Percentiles rank a stretch among this genome's conserved stretches.
These are phyloP conservation scores for Ruellia speciosa DNA, from an alignment of 305 asterid species.

Conservation along the genomic window DNA sequence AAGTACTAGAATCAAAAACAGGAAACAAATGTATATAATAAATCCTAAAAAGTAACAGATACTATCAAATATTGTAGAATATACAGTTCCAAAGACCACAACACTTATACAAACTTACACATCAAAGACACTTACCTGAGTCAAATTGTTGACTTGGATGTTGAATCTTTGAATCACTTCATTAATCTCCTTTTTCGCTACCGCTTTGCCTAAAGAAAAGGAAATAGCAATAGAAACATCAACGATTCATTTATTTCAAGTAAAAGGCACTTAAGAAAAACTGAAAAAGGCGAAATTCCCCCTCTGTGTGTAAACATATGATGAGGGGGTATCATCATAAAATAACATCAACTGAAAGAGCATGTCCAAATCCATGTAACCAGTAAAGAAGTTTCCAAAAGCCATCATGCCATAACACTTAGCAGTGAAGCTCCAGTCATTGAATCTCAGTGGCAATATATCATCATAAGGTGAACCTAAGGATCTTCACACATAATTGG, in stretches of 20 bases:
- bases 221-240: conserved; percentile 18
- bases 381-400: neutral
- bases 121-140: conserved; percentile 61
- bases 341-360: conserved; percentile 5
- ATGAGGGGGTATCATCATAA: conserved; percentile 1
- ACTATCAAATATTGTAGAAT: no score
- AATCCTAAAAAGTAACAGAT: no score
- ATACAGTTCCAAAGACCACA: no score
- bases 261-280: conserved; percentile 9
- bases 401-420: conserved; percentile 9
- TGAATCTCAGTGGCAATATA: neutral
- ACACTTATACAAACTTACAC: conserved; percentile 5
- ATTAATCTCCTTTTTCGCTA: conserved; percentile 52
- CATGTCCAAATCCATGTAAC: conserved; percentile 11
- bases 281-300: conserved; percentile 1
- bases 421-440: conserved; percentile 13
- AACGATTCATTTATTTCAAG: conserved; percentile 11
- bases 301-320: neutral
- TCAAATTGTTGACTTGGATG: conserved; percentile 88
- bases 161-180: conserved; percentile 68
- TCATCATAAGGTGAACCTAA: conserved; percentile 12
- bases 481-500: conserved; percentile 8
- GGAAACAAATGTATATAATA: no score
- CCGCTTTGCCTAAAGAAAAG: conserved; percentile 50
- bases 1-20: no score